Evolutionary conservation across 176 grass and related monocot species (phyloP).

Genomic region (Pontederia paniculata): DNA sequence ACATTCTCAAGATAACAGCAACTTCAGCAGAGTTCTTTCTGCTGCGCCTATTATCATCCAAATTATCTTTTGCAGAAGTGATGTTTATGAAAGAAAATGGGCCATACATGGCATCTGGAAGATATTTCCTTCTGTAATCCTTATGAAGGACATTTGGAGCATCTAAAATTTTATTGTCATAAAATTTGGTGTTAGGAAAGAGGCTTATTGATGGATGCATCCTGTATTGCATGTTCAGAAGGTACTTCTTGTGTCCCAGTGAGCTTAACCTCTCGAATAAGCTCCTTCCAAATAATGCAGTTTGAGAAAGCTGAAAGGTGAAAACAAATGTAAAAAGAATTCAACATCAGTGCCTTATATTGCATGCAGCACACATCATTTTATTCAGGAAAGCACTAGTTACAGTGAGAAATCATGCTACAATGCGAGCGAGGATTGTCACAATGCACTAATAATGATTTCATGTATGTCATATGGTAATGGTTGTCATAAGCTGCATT

Average conservation of each 20-base stretch:
- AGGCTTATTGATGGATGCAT: constrained; percentile 81
- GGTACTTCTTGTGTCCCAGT: constrained; percentile 49
- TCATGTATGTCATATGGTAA: too few relatives aligned
- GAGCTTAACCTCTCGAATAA: constrained; percentile 70
- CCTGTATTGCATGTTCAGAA: constrained; percentile 70
- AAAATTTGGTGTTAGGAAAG: constrained; percentile 64
- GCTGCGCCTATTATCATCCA: constrained; percentile 37
- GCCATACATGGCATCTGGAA: constrained; percentile 48
- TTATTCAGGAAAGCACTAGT: too few relatives aligned
- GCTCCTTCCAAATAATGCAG: constrained; percentile 61
- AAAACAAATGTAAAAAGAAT: too few relatives aligned
- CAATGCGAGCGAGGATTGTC: too few relatives aligned
- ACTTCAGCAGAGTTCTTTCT: constrained; percentile 54
- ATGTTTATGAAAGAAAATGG: constrained; percentile 65
- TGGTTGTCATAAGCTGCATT: too few relatives aligned
- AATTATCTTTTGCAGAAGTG: constrained; percentile 38
- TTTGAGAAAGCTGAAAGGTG: constrained; percentile 42
- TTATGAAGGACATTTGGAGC: constrained; percentile 51
- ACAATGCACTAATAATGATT: too few relatives aligned
- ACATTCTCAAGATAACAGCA: constrained; percentile 18
- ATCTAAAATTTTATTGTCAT: constrained; percentile 49
- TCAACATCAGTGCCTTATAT: too few relatives aligned
- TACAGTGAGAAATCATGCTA: too few relatives aligned
- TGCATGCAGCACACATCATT: too few relatives aligned
- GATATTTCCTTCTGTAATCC: constrained; percentile 32